Evolutionary conservation across 148 eudicot genomes (phyloP).

Genomic region (Fagopyrum esculentum): DNA sequence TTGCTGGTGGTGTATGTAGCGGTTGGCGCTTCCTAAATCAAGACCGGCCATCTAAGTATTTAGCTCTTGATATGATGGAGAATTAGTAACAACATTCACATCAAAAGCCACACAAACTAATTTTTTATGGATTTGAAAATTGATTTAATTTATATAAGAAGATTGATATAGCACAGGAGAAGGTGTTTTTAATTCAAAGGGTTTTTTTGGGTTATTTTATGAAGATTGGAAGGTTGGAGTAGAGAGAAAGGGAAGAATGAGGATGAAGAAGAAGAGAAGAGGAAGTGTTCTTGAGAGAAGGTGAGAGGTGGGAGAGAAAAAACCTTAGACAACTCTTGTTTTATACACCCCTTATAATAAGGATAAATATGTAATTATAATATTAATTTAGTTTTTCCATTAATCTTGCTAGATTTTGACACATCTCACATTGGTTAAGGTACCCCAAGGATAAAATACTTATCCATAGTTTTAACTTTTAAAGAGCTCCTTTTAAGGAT

Average conservation of each 20-base stretch:
- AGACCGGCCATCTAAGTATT: slow-evolving; percentile 4
- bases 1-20: slow-evolving; percentile 27
- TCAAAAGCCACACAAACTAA: slow-evolving; percentile 26
- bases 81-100: slow-evolving; percentile 6
- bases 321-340: slow-evolving; percentile 31
- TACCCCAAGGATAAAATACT: too few species aligned
- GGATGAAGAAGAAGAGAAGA: background rate
- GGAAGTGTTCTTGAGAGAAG: slow-evolving; percentile 8
- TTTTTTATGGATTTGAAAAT: background rate
- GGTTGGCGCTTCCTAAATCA: slow-evolving; percentile 60
- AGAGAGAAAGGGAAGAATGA: slow-evolving; percentile 22
- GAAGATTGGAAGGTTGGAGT: slow-evolving; percentile 12
- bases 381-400: background rate
- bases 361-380: background rate
- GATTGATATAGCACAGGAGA: background rate
- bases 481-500: too few species aligned
- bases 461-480: too few species aligned
- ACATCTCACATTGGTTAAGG: too few species aligned
- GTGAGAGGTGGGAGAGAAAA: slow-evolving; percentile 21
- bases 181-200: background rate
- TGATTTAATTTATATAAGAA: background rate
- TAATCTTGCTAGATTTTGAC: too few species aligned
- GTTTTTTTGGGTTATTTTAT: background rate
- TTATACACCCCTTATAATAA: slow-evolving; percentile 21
- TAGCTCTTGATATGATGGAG: background rate